A percentile compares a stretch with the other conserved stretches of the same genome.
Evolutionary conservation across 495 filamentous ascomycete species (phyloP).

Genomic region (Neurospora sp.): DNA sequence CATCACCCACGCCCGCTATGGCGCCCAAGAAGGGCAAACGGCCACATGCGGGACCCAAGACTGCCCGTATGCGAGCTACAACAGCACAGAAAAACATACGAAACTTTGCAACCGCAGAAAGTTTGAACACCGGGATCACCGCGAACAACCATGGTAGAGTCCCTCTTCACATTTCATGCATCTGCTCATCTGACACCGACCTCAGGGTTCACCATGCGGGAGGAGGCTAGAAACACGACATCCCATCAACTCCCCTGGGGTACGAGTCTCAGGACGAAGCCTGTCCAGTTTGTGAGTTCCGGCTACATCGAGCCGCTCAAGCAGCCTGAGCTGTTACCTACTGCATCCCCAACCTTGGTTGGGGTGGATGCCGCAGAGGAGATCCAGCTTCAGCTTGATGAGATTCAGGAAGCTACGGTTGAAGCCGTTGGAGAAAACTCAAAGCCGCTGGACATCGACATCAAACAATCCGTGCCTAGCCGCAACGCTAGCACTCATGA

Average conservation of each 20-base stretch:
- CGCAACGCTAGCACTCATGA: neutral
- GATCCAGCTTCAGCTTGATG: neutral
- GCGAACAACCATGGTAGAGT: constrained; percentile 8
- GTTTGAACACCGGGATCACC: neutral
- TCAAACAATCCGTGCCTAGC: neutral
- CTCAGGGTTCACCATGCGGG: constrained; percentile 51
- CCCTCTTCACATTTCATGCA: neutral
- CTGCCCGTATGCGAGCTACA: constrained; percentile 1
- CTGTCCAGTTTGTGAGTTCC: constrained; percentile 67
- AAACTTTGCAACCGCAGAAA: neutral
- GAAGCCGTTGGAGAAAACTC: neutral
- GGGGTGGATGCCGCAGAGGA: neutral
- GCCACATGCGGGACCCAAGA: constrained; percentile 4
- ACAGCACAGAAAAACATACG: neutral
- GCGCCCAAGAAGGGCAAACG: constrained; percentile 12
- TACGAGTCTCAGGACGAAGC: constrained; percentile 36
- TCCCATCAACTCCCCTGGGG: constrained; percentile 38
- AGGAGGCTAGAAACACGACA: constrained; percentile 71
- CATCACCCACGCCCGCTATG: constrained; percentile 6
- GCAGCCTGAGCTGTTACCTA: constrained; percentile 1
- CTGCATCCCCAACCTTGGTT: neutral
- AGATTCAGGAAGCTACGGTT: neutral
- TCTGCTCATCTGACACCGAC: neutral
- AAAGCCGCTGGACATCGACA: neutral
- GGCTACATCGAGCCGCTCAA: constrained; percentile 46